These are phyloP conservation scores for Epichloe gansuensis DNA, from an alignment of 2,329 filamentous ascomycete species.

Conservation along the genomic window DNA sequence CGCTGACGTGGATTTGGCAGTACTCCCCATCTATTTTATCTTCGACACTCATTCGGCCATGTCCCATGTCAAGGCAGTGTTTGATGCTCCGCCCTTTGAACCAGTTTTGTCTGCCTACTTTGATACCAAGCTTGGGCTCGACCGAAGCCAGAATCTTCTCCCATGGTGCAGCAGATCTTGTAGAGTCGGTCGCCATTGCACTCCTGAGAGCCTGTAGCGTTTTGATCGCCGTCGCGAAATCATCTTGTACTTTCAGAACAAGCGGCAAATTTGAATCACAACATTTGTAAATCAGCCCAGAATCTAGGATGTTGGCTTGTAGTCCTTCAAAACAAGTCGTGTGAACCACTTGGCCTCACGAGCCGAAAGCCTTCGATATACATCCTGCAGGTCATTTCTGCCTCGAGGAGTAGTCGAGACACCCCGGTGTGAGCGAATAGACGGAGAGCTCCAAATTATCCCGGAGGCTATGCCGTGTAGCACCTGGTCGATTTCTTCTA, in stretches of 20 bases:
- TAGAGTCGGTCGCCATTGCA: slow-evolving; percentile 10
- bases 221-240: slow-evolving; percentile 47
- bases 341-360: slow-evolving; percentile 80
- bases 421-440: slow-evolving; percentile 31
- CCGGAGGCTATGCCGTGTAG: slow-evolving; percentile 55
- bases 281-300: slow-evolving; percentile 37
- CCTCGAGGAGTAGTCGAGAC: slow-evolving; percentile 11
- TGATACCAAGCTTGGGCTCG: slow-evolving; percentile 44
- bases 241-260: slow-evolving; percentile 56
- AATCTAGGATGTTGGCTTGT: slow-evolving; percentile 50
- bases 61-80: slow-evolving; percentile 55
- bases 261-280: slow-evolving; percentile 60
- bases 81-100: slow-evolving; percentile 58
- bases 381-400: slow-evolving; percentile 34
- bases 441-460: slow-evolving; percentile 57
- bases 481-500: slow-evolving; percentile 59
- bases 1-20: slow-evolving; percentile 73
- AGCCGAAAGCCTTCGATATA: slow-evolving; percentile 50
- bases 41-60: slow-evolving; percentile 56
- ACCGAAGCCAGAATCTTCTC: slow-evolving; percentile 20
- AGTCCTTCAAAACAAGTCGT: slow-evolving; percentile 65
- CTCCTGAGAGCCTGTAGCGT: slow-evolving; percentile 30
- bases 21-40: slow-evolving; percentile 83
- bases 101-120: slow-evolving; percentile 52
- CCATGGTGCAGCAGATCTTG: slow-evolving; percentile 4